Conservation (phyloP, 345 rosid genomes). For the Alliaria petiolata region DNA sequence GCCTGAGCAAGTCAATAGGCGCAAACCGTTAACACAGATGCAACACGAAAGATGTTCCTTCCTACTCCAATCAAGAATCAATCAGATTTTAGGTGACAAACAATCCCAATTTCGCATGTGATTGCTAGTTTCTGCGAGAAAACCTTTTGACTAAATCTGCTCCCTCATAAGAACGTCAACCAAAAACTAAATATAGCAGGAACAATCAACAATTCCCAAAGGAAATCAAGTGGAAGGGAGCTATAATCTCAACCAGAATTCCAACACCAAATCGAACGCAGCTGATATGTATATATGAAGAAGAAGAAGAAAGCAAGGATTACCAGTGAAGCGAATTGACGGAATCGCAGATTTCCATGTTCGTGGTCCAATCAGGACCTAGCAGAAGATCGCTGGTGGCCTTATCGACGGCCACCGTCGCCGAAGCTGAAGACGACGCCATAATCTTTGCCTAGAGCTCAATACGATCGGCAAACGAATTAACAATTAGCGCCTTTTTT, state of each 20-base stretch:
- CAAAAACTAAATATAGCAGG: not conserved
- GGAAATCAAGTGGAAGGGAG: not conserved
- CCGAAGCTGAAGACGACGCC: conserved; percentile 53
- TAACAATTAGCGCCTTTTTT: not conserved
- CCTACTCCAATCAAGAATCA: not conserved
- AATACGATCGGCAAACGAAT: not conserved
- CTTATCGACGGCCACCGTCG: conserved; percentile 84
- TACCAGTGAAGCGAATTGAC: conserved; percentile 80
- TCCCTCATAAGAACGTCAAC: too few species aligned
- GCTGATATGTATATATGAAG: not conserved
- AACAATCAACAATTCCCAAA: not conserved
- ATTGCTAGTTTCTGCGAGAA: too few species aligned
- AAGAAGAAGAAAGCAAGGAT: not conserved
- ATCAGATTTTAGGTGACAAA: not conserved
- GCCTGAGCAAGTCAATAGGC: conserved; percentile 52
- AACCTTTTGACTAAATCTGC: too few species aligned
- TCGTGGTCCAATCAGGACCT: conserved; percentile 93
- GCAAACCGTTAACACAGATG: not conserved
- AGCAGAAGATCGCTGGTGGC: conserved; percentile 88
- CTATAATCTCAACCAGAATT: conserved; percentile 2
- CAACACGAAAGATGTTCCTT: not conserved
- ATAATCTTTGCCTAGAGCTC: conserved; percentile 8
- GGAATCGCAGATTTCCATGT: conserved; percentile 91
- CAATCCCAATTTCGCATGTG: not conserved
- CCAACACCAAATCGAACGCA: not conserved